A percentile compares a stretch with the other conserved stretches of the same genome.
phyloP scores from a whole-genome alignment of 441 rosid genomes.

The Mallotus repandus region DNA sequence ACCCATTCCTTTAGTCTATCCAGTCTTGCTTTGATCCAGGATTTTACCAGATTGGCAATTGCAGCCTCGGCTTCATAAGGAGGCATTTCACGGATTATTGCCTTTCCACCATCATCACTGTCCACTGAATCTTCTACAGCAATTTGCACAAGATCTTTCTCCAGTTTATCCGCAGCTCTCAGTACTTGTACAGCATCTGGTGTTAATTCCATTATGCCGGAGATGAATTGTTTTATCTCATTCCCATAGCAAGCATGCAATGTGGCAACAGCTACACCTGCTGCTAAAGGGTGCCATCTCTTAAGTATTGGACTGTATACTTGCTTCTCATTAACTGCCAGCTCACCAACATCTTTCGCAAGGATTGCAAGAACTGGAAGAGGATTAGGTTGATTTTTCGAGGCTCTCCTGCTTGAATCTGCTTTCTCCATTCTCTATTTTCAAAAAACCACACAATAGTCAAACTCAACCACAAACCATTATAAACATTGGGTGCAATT shows the following conservation, averaged over 20 bases:
- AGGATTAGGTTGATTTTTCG: conserved; percentile 74
- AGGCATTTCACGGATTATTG: conserved; percentile 96
- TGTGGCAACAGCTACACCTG: conserved; percentile 97
- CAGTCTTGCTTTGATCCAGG: conserved; percentile 74
- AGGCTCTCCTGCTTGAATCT: conserved; percentile 93
- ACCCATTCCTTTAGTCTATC: conserved; percentile 91
- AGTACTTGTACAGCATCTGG: conserved; percentile 87
- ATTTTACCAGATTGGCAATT: conserved; percentile 83
- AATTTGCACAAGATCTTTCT: conserved; percentile 95
- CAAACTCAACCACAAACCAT: conserved; percentile 10
- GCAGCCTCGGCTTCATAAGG: conserved; percentile 91
- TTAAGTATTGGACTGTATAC: conserved; percentile 88
- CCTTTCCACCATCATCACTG: conserved; percentile 98
- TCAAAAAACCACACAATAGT: conserved; percentile 18
- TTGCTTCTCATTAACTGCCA: conserved; percentile 77
- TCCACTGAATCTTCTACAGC: conserved; percentile 99
- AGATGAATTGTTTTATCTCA: conserved; percentile 84
- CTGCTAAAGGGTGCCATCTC: conserved; percentile 98
- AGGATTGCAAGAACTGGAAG: conserved; percentile 95
- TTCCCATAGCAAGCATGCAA: conserved; percentile 94
- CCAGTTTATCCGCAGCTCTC: conserved; percentile 96
- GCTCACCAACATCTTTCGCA: conserved; percentile 91
- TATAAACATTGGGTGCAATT: background rate
- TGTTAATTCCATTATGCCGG: conserved; percentile 76
- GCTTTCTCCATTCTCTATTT: conserved; percentile 95